Evolutionary conservation across 495 filamentous ascomycete species (phyloP), one percentile per base, ranked within the genome.

Genomic region (Oidiodendron maius): DNA sequence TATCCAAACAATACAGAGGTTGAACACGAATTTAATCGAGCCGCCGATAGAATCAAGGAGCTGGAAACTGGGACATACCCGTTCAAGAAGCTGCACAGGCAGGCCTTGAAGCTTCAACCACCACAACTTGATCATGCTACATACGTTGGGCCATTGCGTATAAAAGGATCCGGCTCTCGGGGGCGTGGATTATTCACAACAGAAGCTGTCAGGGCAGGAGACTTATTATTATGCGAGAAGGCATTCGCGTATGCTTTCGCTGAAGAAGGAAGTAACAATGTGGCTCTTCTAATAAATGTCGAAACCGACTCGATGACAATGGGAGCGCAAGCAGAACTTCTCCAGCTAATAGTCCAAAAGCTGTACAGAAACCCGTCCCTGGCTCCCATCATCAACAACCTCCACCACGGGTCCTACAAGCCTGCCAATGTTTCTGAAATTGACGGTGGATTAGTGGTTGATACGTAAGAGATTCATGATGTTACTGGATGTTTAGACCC

Each of bases 161-260:
- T 69, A 13, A 55, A 45, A 20, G 40, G 47, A 36, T 58, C 61
- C 2, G 11, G 3, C 3, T 24, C 17, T 15, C 23, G 40, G 3
- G 54, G 76, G 5, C 62, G 66, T n/a, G 75, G 75, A 1, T 51
- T 78, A 1, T 81, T 78, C 48, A 69, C 72, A 0, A 77, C 71
- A 12, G 58, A 63, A 28, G 64, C 52, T 3, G 69, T 82, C 35
- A 64, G 69, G 46, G 69, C 68, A 0, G 79, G 77, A 0, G 77
- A 80, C 5, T 64, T 81, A 16, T 55, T 81, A 0, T 47, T 80
- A 9, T 77, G 71, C 40, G 77, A 81, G 48, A 82, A 81, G 48
- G 75, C 76, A 0, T 78, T 81, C 49, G 55, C 55, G 9, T 26
- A 48, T 38, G 63, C 51, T 56, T 64, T 21, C 70, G 48, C 20